Percentiles rank a stretch among this genome's conserved stretches.
These are phyloP conservation scores for Phytophthora nicotianae DNA, from an alignment of 352 stramenopile genomes.

Conservation along the genomic window DNA sequence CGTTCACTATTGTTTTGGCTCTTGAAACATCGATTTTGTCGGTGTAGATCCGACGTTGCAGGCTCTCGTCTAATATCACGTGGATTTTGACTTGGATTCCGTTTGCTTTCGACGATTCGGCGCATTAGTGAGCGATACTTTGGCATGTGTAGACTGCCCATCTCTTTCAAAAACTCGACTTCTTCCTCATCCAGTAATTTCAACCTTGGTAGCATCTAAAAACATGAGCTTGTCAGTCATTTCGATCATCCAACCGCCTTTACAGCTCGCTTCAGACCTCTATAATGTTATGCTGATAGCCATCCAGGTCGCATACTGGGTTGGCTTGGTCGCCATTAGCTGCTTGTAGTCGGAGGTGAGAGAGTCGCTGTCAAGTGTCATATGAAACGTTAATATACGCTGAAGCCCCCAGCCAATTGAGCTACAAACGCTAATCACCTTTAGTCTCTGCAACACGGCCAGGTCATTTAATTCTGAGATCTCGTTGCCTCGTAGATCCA, in stretches of 20 bases:
- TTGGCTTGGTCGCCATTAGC: constrained; percentile 62
- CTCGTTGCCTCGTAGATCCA: constrained; percentile 75
- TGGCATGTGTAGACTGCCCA: constrained; percentile 68
- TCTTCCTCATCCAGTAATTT: constrained; percentile 77
- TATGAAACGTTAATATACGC: neutral
- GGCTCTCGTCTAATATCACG: constrained; percentile 2
- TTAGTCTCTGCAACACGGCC: constrained; percentile 52
- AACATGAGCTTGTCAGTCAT: neutral
- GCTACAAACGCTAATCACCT: constrained; percentile 34
- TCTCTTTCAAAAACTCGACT: constrained; percentile 56
- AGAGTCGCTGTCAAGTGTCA: constrained; percentile 41
- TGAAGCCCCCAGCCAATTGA: neutral
- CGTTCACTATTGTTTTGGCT: neutral
- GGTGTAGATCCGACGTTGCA: neutral
- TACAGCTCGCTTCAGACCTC: constrained; percentile 34
- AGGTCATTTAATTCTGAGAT: constrained; percentile 49
- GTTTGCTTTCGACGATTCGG: constrained; percentile 33
- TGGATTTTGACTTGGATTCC: constrained; percentile 17
- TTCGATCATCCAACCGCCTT: neutral
- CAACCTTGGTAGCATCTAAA: constrained; percentile 58
- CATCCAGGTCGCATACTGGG: constrained; percentile 62
- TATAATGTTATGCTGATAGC: constrained; percentile 58
- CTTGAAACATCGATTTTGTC: neutral
- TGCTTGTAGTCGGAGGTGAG: constrained; percentile 65
- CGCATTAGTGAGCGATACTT: constrained; percentile 62